Conservation (phyloP, 768 basidiomycete genomes). For the Hydnomerulius pinastri region DNA sequence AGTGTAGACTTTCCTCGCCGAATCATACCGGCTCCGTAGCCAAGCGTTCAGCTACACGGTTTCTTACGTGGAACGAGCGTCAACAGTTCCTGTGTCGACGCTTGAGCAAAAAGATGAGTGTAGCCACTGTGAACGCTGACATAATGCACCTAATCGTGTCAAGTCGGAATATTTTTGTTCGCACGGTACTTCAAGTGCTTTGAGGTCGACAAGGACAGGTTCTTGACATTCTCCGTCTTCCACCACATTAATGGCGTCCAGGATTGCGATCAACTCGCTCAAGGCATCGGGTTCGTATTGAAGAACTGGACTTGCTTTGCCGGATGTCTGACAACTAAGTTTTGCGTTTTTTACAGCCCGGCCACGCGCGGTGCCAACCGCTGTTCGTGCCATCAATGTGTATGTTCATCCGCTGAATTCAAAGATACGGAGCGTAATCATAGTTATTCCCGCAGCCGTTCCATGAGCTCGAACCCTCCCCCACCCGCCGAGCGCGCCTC, state of each 20-base stretch:
- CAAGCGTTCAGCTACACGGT: too few species aligned
- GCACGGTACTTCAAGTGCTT: conserved; percentile 21
- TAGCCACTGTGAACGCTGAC: too few species aligned
- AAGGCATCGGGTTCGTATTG: conserved; percentile 54
- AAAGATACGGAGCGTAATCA: conserved; percentile 8
- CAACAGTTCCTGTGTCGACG: too few species aligned
- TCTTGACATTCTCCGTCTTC: conserved; percentile 8
- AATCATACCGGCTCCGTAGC: too few species aligned
- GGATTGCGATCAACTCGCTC: conserved; percentile 67
- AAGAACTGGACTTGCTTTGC: fast-evolving
- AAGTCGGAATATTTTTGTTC: conserved; percentile 35
- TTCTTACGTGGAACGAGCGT: too few species aligned
- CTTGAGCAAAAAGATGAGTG: too few species aligned
- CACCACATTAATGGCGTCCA: conserved; percentile 56
- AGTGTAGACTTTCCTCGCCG: too few species aligned
- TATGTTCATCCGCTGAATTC: conserved; percentile 33
- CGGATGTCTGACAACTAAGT: background rate
- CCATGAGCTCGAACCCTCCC: conserved; percentile 64
- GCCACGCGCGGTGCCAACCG: conserved; percentile 51
- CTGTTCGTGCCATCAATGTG: conserved; percentile 49
- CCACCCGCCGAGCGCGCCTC: conserved; percentile 87
- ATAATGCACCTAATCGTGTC: conserved; percentile 25
- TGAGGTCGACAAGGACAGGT: conserved; percentile 3
- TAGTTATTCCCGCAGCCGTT: conserved; percentile 49
- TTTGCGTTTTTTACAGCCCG: conserved; percentile 42